Evolutionary conservation across 1,284 basidiomycete species (phyloP), one percentile per base, ranked within the genome.

Genomic region (Inonotus hispidus): DNA sequence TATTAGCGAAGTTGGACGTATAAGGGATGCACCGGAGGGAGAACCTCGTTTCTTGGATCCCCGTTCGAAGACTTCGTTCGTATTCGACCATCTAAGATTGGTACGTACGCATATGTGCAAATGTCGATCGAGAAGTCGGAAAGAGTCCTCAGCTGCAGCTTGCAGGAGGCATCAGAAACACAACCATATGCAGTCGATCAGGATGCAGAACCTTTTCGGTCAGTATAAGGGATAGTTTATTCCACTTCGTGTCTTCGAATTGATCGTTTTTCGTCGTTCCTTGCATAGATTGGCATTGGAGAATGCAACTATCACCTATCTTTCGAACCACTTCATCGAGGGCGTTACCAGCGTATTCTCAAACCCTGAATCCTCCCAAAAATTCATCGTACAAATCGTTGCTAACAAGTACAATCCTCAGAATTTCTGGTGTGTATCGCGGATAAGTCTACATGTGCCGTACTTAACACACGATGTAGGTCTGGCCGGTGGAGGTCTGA

Each of bases 401-500:
- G 90, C 93, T 14, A 95, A 95, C 75, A 92, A 94, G 70, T 97
- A 96, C 75, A 97, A 95, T 71, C 89, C 92, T 0, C 74, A 82
- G 45, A 97, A 96, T 73, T 97, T 84, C 75, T 97, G 93, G 93
- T 92, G 63, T 64, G 82, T 67, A 5, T 1, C 32, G n/a, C n/a
- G n/a, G n/a, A n/a, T n/a, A n/a, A n/a, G n/a, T n/a, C n/a, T n/a
- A n/a, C n/a, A n/a, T n/a, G n/a, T n/a, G n/a, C n/a, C n/a, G n/a
- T 10, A 11, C 39, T n/a, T 16, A 52, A 39, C 58, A 61, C 38
- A 37, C 53, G 35, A 38, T 11, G 13, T 65, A 93, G 93, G 93
- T 90, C 94, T 35, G 95, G 95, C 25, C 81, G 93, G 70, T 97
- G 95, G 95, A 83, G 94, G 49, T 90, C 90, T n/a, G 82, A 89